phyloP scores from a whole-genome alignment of 2,329 filamentous ascomycete genomes.

The Domatiomyces globalis region DNA sequence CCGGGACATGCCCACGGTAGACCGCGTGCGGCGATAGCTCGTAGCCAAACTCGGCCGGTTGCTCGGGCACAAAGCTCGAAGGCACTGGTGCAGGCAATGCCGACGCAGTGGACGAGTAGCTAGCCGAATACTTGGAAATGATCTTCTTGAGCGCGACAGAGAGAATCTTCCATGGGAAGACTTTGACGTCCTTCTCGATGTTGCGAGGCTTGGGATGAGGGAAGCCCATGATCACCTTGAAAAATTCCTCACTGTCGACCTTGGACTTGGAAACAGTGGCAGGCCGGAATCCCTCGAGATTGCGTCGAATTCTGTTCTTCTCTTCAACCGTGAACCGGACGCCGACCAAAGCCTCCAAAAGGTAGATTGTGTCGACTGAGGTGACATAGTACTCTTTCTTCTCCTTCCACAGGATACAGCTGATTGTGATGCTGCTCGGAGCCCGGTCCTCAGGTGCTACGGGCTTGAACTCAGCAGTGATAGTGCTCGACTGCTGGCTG shows the following conservation, averaged over 20 bases:
- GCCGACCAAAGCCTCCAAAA: slow-evolving; percentile 82
- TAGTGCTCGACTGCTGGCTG: slow-evolving; percentile 64
- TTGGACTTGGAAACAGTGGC: slow-evolving; percentile 89
- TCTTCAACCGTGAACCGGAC: slow-evolving; percentile 87
- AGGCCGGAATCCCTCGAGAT: slow-evolving; percentile 86
- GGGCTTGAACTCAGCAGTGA: slow-evolving; percentile 65
- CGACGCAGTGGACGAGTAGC: slow-evolving; percentile 51
- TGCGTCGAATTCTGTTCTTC: slow-evolving; percentile 93
- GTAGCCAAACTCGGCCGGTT: slow-evolving; percentile 28
- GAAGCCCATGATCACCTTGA: slow-evolving; percentile 98
- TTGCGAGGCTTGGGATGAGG: slow-evolving; percentile 89
- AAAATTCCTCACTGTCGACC: slow-evolving; percentile 85
- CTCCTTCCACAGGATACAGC: slow-evolving; percentile 94
- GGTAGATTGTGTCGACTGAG: slow-evolving; percentile 87
- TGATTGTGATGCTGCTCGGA: slow-evolving; percentile 80
- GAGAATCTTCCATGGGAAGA: slow-evolving; percentile 91
- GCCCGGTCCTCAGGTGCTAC: slow-evolving; percentile 66
- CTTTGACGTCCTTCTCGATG: slow-evolving; percentile 98
- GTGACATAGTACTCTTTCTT: slow-evolving; percentile 85
- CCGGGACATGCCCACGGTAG: not conserved
- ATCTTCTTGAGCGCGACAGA: slow-evolving; percentile 87
- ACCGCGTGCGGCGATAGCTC: slow-evolving; percentile 26
- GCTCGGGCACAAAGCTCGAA: slow-evolving; percentile 24
- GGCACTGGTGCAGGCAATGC: slow-evolving; percentile 28
- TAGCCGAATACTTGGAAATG: slow-evolving; percentile 83